Base-by-base conservation (phyloP, 2,329 filamentous ascomycete genomes). In the Cytospora leucostoma region DNA sequence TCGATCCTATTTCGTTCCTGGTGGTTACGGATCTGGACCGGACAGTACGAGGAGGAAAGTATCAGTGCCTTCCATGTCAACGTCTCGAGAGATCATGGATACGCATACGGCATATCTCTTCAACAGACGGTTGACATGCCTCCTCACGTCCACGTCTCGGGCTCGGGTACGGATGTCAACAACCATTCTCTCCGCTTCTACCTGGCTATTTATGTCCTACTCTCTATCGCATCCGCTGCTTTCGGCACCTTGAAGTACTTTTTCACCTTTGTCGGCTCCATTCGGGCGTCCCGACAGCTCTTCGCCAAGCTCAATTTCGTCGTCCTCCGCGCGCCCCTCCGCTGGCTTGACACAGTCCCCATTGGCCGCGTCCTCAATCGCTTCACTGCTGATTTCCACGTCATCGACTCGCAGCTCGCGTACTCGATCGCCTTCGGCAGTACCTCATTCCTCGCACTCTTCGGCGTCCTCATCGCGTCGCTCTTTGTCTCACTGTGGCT, bases 331-430 rank as follows among this genome's bases (percentile, higher is more conserved):
- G 87, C 90, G 7, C 90, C 89, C 1, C 79, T 93, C n/a, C 81
- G 90, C 65, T 93, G 90, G 89, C 81, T 94, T 44, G 91, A 94
- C 71, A 93, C 90, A 0, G 88, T 92, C 0, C 91, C 91, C 0
- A 79, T 92, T 1, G 91, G 91, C 2, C 84, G 91, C 53, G 85
- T 93, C 44, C 78, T 93, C 21, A 94, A 94, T 75, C 83, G 91
- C 2, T 92, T 93, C 73, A 92, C 90, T 0, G 81, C 88, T 3
- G 91, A 94, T 74, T 93, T 94, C 74, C 86, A 88, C 68, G 82
- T 87, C 49, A 84, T 93, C 56, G 91, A 94, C 74, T 87, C 84
- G 7, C 81, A 84, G 40, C 77, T 93, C 56, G 84, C 87, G 7
- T 83, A 84, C 67, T 84, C 90, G 57, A 73, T 92, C 66, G 82